Percentiles rank a stretch among this genome's conserved stretches.
Evolutionary conservation across 2,329 filamentous ascomycete genomes (phyloP).

Genomic region (Piedraia hortae): DNA sequence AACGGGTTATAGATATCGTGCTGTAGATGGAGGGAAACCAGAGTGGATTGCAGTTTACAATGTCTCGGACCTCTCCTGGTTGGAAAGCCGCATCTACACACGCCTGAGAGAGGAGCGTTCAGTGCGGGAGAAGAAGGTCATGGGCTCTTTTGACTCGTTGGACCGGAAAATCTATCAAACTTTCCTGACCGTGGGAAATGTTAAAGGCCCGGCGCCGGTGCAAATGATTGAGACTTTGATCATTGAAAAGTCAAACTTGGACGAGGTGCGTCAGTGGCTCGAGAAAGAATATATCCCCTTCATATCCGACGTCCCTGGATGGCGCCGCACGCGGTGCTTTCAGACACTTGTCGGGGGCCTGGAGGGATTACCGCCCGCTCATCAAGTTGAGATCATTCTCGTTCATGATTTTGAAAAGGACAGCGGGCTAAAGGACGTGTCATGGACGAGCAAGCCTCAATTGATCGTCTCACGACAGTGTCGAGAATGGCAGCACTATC

Average conservation of each 20-base stretch:
- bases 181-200: constrained; percentile 19
- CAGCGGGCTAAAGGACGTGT: constrained; percentile 38
- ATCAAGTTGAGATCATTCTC: constrained; percentile 30
- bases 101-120: constrained; percentile 29
- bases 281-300: constrained; percentile 45
- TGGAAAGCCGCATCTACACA: constrained; percentile 45
- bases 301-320: constrained; percentile 48
- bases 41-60: constrained; percentile 63
- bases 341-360: constrained; percentile 36
- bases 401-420: constrained; percentile 44
- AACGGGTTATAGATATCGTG: constrained; percentile 56
- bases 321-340: constrained; percentile 46
- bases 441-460: constrained; percentile 31
- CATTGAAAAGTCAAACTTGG: constrained; percentile 26
- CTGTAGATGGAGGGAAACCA: constrained; percentile 33
- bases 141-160: constrained; percentile 35
- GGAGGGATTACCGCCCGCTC: constrained; percentile 14
- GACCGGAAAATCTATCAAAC: constrained; percentile 44
- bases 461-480: constrained; percentile 30
- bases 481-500: constrained; percentile 42
- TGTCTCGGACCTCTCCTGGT: constrained; percentile 41
- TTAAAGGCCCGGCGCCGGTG: constrained; percentile 6
- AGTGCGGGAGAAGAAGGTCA: constrained; percentile 22
- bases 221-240: constrained; percentile 6
- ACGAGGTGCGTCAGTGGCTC: constrained; percentile 41